Conservation (phyloP, 352 stramenopile species). For the Pythium graminicola region DNA sequence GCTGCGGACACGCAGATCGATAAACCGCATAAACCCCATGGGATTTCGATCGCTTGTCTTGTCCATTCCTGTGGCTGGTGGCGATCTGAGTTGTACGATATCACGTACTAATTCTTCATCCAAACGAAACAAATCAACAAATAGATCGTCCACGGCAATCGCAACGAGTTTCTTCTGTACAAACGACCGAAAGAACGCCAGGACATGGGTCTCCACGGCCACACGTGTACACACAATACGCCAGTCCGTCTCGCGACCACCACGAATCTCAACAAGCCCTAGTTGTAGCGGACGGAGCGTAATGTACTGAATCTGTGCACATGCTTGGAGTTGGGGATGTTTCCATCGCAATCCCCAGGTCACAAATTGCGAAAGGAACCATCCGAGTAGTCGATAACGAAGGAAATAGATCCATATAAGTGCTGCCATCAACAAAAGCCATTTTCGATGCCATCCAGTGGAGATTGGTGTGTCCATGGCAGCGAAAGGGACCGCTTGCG, state of each 20-base stretch:
- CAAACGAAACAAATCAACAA: constrained; percentile 29
- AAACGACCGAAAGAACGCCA: constrained; percentile 68
- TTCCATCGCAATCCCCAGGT: constrained; percentile 30
- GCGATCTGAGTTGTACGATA: constrained; percentile 2
- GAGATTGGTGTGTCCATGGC: not conserved
- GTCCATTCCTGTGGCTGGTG: not conserved
- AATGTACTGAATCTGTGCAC: constrained; percentile 39
- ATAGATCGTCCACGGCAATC: constrained; percentile 44
- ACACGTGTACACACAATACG: constrained; percentile 42
- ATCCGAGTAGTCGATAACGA: constrained; percentile 48
- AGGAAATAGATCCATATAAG: constrained; percentile 48
- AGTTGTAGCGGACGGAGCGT: constrained; percentile 38
- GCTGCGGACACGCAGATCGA: constrained; percentile 39
- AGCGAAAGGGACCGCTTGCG: not conserved
- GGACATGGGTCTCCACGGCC: constrained; percentile 40
- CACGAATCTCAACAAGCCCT: constrained; percentile 36
- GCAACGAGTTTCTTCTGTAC: constrained; percentile 63
- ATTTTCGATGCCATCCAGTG: constrained; percentile 54
- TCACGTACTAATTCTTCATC: constrained; percentile 34
- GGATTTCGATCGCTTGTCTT: constrained; percentile 25
- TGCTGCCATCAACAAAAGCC: constrained; percentile 33
- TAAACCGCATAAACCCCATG: constrained; percentile 56
- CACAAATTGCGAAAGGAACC: constrained; percentile 36
- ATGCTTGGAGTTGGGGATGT: constrained; percentile 16
- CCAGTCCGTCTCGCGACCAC: constrained; percentile 28